Evolutionary conservation across 257 asterid species (phyloP).

Genomic region (Pogostemon cablin): DNA sequence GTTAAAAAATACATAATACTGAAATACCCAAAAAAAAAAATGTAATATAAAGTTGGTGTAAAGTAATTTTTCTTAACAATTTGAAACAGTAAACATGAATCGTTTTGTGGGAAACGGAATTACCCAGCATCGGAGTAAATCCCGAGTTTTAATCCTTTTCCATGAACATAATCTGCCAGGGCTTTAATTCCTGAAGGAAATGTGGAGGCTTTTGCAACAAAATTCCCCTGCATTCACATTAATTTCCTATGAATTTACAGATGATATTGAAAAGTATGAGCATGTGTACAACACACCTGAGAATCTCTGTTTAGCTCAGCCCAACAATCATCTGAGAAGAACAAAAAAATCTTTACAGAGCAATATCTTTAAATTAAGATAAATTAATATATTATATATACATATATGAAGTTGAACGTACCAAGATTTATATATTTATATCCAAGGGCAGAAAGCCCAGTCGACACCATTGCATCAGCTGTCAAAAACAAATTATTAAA

Average conservation of each 20-base stretch:
- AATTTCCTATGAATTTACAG: neutral
- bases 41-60: too few relatives aligned
- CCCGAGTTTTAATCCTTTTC: constrained; percentile 85
- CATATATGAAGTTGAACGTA: constrained; percentile 14
- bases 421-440: constrained; percentile 72
- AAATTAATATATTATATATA: too few relatives aligned
- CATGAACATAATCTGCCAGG: constrained; percentile 84
- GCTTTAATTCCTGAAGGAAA: constrained; percentile 94
- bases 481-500: neutral
- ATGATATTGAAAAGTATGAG: too few relatives aligned
- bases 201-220: constrained; percentile 62
- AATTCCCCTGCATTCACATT: constrained; percentile 55
- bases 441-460: constrained; percentile 74
- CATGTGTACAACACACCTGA: constrained; percentile 37
- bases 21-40: too few relatives aligned
- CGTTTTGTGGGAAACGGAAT: neutral
- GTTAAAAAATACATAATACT: too few relatives aligned
- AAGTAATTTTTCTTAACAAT: neutral
- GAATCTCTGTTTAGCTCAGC: constrained; percentile 82
- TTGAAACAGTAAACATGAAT: too few relatives aligned
- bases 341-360: neutral
- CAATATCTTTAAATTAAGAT: too few relatives aligned
- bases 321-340: constrained; percentile 90
- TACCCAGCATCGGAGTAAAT: constrained; percentile 93
- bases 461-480: constrained; percentile 84